Conservation (phyloP, 1,284 basidiomycete species). For the Cryptococcus sp. region DNA sequence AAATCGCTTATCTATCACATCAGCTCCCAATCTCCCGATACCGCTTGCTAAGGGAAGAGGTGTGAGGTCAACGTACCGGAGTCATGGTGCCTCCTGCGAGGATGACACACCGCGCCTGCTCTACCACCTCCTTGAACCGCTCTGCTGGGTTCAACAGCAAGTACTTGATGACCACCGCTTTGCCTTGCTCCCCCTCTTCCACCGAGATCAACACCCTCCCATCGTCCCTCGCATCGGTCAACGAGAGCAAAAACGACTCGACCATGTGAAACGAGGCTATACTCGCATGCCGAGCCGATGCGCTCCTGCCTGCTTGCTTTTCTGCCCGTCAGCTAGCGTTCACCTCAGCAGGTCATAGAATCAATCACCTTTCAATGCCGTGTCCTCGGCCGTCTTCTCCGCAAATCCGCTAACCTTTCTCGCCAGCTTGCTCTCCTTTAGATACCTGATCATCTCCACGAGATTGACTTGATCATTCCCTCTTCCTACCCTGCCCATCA, state of each 20-base stretch:
- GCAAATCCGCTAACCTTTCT: constrained; percentile 69
- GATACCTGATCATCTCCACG: constrained; percentile 73
- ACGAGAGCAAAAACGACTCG: constrained; percentile 75
- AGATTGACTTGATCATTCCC: constrained; percentile 67
- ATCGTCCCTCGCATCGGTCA: constrained; percentile 76
- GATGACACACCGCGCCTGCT: constrained; percentile 72
- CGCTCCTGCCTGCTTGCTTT: constrained; percentile 6
- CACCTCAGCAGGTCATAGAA: neutral
- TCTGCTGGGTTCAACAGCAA: constrained; percentile 91
- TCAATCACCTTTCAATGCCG: constrained; percentile 45
- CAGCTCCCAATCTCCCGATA: neutral
- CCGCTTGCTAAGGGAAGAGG: too few relatives aligned
- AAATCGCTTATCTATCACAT: constrained; percentile 78
- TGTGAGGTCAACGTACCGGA: constrained; percentile 71
- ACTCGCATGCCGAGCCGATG: constrained; percentile 34
- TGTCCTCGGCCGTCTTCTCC: constrained; percentile 59
- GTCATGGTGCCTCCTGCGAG: constrained; percentile 97
- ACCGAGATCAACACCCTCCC: constrained; percentile 49
- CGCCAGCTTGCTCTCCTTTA: constrained; percentile 76
- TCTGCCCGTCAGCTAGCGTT: constrained; percentile 3
- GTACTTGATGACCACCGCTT: constrained; percentile 63
- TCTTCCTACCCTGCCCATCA: constrained; percentile 63
- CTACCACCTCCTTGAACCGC: constrained; percentile 73
- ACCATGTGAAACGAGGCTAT: constrained; percentile 79
- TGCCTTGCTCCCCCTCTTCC: constrained; percentile 31